phyloP scores from a whole-genome alignment of 176 grass and related monocot genomes.

The Alloteropsis semialata region DNA sequence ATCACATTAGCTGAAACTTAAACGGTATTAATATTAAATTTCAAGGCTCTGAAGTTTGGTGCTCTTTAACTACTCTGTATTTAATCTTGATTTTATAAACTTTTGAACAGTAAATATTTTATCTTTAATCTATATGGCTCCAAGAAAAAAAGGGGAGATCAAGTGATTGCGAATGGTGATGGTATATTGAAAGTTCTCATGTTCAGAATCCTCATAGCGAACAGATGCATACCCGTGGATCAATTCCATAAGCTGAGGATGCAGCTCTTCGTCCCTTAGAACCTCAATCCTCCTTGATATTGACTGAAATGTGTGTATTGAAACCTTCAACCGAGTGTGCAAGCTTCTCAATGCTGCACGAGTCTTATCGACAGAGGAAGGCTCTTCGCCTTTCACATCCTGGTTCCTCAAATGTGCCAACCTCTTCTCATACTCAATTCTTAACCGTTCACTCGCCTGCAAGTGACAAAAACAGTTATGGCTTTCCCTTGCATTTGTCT shows the following conservation, averaged over 20 bases:
- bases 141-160: background rate
- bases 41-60: background rate
- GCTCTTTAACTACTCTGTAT: background rate
- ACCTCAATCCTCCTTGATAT: conserved; percentile 86
- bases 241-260: conserved; percentile 81
- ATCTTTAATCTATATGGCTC: background rate
- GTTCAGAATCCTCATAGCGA: background rate
- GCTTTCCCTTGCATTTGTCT: background rate
- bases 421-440: conserved; percentile 90
- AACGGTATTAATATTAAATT: background rate
- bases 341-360: conserved; percentile 64
- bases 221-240: conserved; percentile 66
- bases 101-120: too few species aligned
- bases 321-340: conserved; percentile 76
- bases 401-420: conserved; percentile 71
- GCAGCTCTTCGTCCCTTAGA: conserved; percentile 80
- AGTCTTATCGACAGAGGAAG: conserved; percentile 64
- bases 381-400: conserved; percentile 68
- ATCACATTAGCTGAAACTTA: conserved; percentile 4
- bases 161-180: background rate
- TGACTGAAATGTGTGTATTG: conserved; percentile 86
- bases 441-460: conserved; percentile 72
- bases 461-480: conserved; percentile 34
- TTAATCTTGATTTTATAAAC: too few species aligned
- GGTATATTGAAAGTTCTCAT: background rate